Conservation (phyloP, 2,329 filamentous ascomycete genomes). For the Talaromyces sp. region DNA sequence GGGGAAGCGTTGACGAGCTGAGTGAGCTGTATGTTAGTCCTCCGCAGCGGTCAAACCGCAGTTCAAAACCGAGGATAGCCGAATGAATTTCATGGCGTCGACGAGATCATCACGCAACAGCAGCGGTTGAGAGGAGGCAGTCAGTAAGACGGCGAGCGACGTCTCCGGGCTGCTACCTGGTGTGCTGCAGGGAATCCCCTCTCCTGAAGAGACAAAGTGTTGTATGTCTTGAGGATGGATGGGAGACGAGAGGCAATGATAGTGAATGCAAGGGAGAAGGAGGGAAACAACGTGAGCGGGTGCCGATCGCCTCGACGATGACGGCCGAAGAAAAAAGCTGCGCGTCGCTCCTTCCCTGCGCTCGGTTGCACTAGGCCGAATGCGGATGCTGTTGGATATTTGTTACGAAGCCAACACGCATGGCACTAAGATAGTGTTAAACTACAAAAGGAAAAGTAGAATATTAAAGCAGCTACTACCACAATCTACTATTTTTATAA, state of each 20-base stretch:
- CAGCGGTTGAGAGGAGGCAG: neutral
- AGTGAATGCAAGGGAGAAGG: neutral
- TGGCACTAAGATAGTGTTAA: no score
- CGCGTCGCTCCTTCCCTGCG: neutral
- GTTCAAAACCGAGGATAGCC: slow-evolving; percentile 2
- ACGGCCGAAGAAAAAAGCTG: neutral
- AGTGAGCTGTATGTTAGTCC: slow-evolving; percentile 3
- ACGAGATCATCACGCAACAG: neutral
- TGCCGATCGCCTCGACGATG: neutral
- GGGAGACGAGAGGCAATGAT: neutral
- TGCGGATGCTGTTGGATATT: no score
- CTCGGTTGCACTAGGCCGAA: neutral
- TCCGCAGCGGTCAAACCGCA: slow-evolving; percentile 5
- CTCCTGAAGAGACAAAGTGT: neutral
- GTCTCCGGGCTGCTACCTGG: neutral
- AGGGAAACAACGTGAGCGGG: neutral
- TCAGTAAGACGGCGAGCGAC: neutral
- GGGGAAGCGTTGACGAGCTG: neutral
- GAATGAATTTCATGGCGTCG: slow-evolving; percentile 10
- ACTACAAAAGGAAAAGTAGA: no score
- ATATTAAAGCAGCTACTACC: no score
- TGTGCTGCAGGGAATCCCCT: neutral
- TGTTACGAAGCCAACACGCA: no score
- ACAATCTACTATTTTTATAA: no score
- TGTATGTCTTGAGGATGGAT: neutral